Evolutionary conservation across 2,329 filamentous ascomycete species (phyloP), one percentile per base, ranked within the genome.

Genomic region (Epichloe gansuensis): DNA sequence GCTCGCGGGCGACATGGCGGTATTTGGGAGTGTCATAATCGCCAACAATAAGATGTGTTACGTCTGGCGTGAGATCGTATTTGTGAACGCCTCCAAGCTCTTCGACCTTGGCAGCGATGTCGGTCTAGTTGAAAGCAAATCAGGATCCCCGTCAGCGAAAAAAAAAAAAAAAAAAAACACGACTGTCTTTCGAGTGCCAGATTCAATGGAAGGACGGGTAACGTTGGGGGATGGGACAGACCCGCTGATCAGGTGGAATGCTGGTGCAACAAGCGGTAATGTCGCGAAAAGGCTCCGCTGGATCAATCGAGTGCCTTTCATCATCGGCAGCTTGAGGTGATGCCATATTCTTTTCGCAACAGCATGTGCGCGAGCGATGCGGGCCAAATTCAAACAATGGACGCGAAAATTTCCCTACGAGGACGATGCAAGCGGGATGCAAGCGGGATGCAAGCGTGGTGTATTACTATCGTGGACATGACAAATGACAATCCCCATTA

Each of bases 1-100:
- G 81, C 66, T 91, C 86, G 64, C 85, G 88, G 51, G 91, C 93
- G 62, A 97, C 91, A 74, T 95, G 95, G 67, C 84, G 86, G 70
- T 98, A 98, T 69, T 98, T 98, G 48, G 86, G 82, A 1, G 91
- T 97, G 65, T 91, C 81, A 62, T 89, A 86, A 62, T 87, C 84
- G 66, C 91, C 93, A 56, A 95, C 88, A 57, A 98, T 80, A 46
- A 98, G 82, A 72, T 98, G 93, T 5, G 93, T 97, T 47, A 95
- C 89, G 67, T 96, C 89, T 53, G 87, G 88, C n/a, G 91, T 97
- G 45, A 98, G 81, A 67, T 98, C 91, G 67, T 90, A 86, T 62
- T 87, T 90, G 75, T 95, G 87, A 55, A 79, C 69, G 49, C 91
- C 93, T 58, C 93, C 93, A 75, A 98, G 89, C 64, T 95, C 82